Evolutionary conservation across 2,329 filamentous ascomycete species (phyloP).

Genomic region (Septoria linicola): DNA sequence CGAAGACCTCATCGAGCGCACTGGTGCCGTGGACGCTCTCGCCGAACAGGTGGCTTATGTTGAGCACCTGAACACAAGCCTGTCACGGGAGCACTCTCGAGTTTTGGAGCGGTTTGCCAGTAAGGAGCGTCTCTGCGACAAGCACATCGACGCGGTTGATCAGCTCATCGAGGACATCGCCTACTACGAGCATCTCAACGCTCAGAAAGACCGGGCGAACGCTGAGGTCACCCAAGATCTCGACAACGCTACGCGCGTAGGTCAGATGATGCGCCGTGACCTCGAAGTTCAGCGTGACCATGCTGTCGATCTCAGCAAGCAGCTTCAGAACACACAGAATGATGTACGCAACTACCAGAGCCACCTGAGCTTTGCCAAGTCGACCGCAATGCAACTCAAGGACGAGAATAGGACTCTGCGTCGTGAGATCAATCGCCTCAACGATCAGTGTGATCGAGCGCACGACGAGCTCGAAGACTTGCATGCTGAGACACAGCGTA

Average conservation of each 20-base stretch:
- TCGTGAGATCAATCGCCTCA: not conserved
- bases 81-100: slow-evolving; percentile 1
- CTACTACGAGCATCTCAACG: slow-evolving; percentile 11
- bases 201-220: not conserved
- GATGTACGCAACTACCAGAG: slow-evolving; percentile 4
- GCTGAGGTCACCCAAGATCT: not conserved
- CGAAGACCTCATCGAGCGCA: slow-evolving; percentile 8
- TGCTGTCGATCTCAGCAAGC: not conserved
- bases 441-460: not conserved
- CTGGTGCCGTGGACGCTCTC: slow-evolving; percentile 1
- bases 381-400: slow-evolving; percentile 1
- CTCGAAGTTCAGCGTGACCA: slow-evolving; percentile 5
- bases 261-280: slow-evolving; percentile 5
- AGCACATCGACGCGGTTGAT: not conserved
- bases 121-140: not conserved
- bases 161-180: slow-evolving; percentile 14
- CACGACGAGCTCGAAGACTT: not conserved
- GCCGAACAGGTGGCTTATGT: slow-evolving; percentile 9
- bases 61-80: slow-evolving; percentile 2
- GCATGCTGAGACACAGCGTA: not conserved
- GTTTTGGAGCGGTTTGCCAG: slow-evolving; percentile 6
- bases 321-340: slow-evolving; percentile 4
- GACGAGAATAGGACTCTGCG: slow-evolving; percentile 7
- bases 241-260: not conserved
- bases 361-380: slow-evolving; percentile 11